phyloP scores from a whole-genome alignment of 2,329 filamentous ascomycete species.

The Colletotrichum gigasporum region DNA sequence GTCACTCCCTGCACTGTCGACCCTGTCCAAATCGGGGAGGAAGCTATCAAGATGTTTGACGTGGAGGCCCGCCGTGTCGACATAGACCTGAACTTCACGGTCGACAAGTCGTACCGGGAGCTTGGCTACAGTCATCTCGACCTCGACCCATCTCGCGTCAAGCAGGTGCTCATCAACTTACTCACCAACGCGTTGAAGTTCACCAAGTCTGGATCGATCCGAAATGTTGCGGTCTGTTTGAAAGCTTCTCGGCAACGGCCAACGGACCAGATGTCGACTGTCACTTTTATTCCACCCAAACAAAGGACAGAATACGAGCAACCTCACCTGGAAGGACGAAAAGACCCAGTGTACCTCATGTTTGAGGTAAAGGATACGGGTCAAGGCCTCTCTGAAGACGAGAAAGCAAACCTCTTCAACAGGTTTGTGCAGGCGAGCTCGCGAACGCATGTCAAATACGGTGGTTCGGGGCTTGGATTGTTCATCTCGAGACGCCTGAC shows the following conservation, averaged over 20 bases:
- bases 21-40: slow-evolving; percentile 72
- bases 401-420: slow-evolving; percentile 80
- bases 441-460: slow-evolving; percentile 80
- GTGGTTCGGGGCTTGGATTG: slow-evolving; percentile 79
- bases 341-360: slow-evolving; percentile 69
- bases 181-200: slow-evolving; percentile 87
- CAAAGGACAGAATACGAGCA: slow-evolving; percentile 50
- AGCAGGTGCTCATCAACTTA: slow-evolving; percentile 83
- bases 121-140: slow-evolving; percentile 71
- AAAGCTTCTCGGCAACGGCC: slow-evolving; percentile 53
- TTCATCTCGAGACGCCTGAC: slow-evolving; percentile 85
- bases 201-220: slow-evolving; percentile 69
- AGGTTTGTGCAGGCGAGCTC: slow-evolving; percentile 82
- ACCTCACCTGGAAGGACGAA: slow-evolving; percentile 40
- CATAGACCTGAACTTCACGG: slow-evolving; percentile 71
- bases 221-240: slow-evolving; percentile 62
- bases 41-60: slow-evolving; percentile 81
- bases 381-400: slow-evolving; percentile 74
- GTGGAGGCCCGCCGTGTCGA: slow-evolving; percentile 76
- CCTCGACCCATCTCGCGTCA: slow-evolving; percentile 77
- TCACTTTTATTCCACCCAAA: slow-evolving; percentile 70
- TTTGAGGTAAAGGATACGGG: slow-evolving; percentile 83
- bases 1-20: slow-evolving; percentile 77
- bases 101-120: slow-evolving; percentile 69
- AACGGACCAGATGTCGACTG: slow-evolving; percentile 52